phyloP scores from a whole-genome alignment of 768 basidiomycete species.

The Suillus brevipes region DNA sequence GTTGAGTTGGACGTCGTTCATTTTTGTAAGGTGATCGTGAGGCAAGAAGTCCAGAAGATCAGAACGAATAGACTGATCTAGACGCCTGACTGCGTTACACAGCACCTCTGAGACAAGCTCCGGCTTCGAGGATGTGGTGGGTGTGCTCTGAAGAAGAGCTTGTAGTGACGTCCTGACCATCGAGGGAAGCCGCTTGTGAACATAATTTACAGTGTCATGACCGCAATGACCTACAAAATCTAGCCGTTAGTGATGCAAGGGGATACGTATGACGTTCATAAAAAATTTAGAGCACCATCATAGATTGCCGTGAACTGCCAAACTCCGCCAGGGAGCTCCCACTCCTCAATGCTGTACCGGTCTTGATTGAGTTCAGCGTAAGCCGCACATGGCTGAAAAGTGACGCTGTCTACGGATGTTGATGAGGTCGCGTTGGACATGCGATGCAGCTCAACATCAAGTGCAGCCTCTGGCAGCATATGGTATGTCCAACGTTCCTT shows the following conservation, averaged over 20 bases:
- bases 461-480: conserved; percentile 39
- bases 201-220: conserved; percentile 48
- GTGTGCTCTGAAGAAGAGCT: conserved; percentile 29
- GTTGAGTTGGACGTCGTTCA: conserved; percentile 42
- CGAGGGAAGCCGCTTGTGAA: conserved; percentile 40
- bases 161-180: conserved; percentile 42
- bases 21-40: conserved; percentile 29
- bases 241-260: conserved; percentile 14
- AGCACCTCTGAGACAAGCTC: conserved; percentile 41
- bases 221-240: conserved; percentile 45
- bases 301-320: conserved; percentile 50
- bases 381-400: conserved; percentile 44
- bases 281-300: conserved; percentile 35
- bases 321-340: conserved; percentile 40
- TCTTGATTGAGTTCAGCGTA: conserved; percentile 42
- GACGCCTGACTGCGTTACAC: conserved; percentile 35
- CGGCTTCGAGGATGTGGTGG: conserved; percentile 23
- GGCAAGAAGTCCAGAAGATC: conserved; percentile 49
- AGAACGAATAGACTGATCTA: conserved; percentile 45
- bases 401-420: conserved; percentile 38
- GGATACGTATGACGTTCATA: conserved; percentile 3
- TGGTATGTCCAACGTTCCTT: conserved; percentile 56
- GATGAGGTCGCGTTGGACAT: conserved; percentile 38
- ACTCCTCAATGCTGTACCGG: conserved; percentile 40
- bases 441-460: conserved; percentile 41